These are phyloP conservation scores for Ceratobasidium sp. DNA, from an alignment of 1,284 basidiomycete genomes.

Conservation along the genomic window DNA sequence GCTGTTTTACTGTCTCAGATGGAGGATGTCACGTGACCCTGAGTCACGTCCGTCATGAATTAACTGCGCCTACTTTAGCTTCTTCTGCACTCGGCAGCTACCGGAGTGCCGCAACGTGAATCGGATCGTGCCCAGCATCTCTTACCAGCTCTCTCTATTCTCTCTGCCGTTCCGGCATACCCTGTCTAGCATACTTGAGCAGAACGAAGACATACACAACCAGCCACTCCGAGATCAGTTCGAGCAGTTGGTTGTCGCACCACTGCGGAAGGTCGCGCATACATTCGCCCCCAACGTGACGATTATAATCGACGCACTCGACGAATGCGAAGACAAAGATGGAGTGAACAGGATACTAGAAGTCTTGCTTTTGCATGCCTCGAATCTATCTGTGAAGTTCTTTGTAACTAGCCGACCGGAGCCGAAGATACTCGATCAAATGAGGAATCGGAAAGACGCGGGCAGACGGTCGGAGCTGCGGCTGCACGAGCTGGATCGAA, in stretches of 20 bases:
- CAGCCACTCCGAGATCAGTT: not conserved
- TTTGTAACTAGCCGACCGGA: constrained; percentile 43
- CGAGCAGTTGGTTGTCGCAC: not conserved
- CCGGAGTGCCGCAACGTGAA: not conserved
- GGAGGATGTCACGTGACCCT: too few relatives aligned
- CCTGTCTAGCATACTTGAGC: not conserved
- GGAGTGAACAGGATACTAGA: too few relatives aligned
- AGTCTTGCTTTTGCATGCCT: too few relatives aligned
- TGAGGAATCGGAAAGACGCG: too few relatives aligned
- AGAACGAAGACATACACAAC: not conserved
- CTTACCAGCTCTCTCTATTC: constrained; percentile 9
- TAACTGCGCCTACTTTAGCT: not conserved
- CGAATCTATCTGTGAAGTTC: not conserved
- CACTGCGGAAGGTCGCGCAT: not conserved
- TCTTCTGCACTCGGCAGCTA: constrained; percentile 10
- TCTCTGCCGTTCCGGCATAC: not conserved
- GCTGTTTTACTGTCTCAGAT: too few relatives aligned
- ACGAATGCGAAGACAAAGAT: constrained; percentile 5
- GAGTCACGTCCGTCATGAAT: too few relatives aligned
- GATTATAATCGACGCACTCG: constrained; percentile 1
- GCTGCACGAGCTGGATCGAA: constrained; percentile 37
- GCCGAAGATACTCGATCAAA: not conserved
- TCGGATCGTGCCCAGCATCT: constrained; percentile 4
- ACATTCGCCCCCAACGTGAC: not conserved
- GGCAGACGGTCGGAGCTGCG: too few relatives aligned